These are phyloP conservation scores for Curvularia hawaiiensis DNA, from an alignment of 2,329 filamentous ascomycete species.

Conservation along the genomic window DNA sequence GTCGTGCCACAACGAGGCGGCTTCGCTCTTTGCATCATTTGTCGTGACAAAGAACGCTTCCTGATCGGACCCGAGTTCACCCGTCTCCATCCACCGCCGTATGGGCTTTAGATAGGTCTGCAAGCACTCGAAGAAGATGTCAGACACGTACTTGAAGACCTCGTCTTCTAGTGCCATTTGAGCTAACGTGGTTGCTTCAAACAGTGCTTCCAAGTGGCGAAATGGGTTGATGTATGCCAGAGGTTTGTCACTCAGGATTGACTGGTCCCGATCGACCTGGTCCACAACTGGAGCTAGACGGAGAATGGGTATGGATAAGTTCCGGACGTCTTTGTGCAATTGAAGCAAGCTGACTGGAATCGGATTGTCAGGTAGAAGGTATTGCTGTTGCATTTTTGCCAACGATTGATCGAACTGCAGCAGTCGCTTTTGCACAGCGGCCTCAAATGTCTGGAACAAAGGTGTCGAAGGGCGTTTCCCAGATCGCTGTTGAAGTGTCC, in stretches of 20 bases:
- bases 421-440: slow-evolving; percentile 64
- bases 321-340: slow-evolving; percentile 63
- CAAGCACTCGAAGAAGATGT: slow-evolving; percentile 80
- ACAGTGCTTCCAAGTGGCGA: slow-evolving; percentile 78
- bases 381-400: slow-evolving; percentile 63
- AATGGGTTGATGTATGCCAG: slow-evolving; percentile 58
- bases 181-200: slow-evolving; percentile 68
- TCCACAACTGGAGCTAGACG: slow-evolving; percentile 65
- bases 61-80: slow-evolving; percentile 68
- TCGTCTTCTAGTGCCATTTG: slow-evolving; percentile 70
- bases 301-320: slow-evolving; percentile 60
- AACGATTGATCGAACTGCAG: slow-evolving; percentile 63
- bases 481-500: slow-evolving; percentile 37
- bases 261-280: slow-evolving; percentile 1
- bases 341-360: slow-evolving; percentile 70
- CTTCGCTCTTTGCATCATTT: slow-evolving; percentile 60
- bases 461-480: slow-evolving; percentile 41
- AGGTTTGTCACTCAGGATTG: slow-evolving; percentile 55
- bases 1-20: slow-evolving; percentile 74
- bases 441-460: slow-evolving; percentile 71
- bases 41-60: slow-evolving; percentile 77
- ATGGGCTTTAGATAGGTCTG: slow-evolving; percentile 82
- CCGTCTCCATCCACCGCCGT: slow-evolving; percentile 81
- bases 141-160: slow-evolving; percentile 67
- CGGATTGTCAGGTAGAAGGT: slow-evolving; percentile 60